A percentile compares a stretch with the other conserved stretches of the same genome.
These are phyloP conservation scores for Eucalyptus erythrocorys DNA, from an alignment of 345 rosid genomes.

Conservation along the genomic window DNA sequence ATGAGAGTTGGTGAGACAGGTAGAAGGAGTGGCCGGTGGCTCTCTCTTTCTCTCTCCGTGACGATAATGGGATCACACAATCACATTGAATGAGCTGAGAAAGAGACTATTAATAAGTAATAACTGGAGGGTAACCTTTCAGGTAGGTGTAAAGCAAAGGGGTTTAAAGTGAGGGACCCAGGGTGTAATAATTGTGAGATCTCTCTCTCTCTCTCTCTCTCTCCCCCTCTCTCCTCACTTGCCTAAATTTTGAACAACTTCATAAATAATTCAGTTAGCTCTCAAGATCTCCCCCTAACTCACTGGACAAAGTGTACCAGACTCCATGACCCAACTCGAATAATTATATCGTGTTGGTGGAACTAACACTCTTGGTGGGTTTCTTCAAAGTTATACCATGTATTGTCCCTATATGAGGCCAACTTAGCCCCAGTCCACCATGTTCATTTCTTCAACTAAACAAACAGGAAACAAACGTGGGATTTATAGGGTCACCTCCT, in stretches of 20 bases:
- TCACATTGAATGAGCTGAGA: not conserved
- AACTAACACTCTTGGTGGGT: constrained; percentile 2
- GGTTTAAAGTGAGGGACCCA: constrained; percentile 1
- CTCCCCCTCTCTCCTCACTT: not conserved
- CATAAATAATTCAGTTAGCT: not conserved
- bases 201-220: not conserved
- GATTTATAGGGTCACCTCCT: not conserved
- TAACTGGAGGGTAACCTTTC: constrained; percentile 5
- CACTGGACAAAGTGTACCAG: not conserved
- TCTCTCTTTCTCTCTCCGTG: constrained; percentile 1
- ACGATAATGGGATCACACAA: constrained; percentile 4
- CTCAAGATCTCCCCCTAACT: constrained; percentile 4
- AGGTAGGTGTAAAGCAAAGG: constrained; percentile 19
- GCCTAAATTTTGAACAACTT: not conserved
- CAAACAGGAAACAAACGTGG: not conserved
- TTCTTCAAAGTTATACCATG: not conserved
- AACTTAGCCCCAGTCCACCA: not conserved
- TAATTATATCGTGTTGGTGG: constrained; percentile 5
- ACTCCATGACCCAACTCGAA: not conserved
- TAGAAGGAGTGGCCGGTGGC: constrained; percentile 53
- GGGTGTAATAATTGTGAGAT: not conserved
- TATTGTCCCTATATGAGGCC: not conserved
- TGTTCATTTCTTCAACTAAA: not conserved
- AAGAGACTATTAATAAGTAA: not conserved
- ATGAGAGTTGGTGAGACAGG: constrained; percentile 97